Percentiles rank a stretch among this genome's conserved stretches.
Evolutionary conservation across 2,329 filamentous ascomycete genomes (phyloP).

Genomic region (Cytospora piceae): DNA sequence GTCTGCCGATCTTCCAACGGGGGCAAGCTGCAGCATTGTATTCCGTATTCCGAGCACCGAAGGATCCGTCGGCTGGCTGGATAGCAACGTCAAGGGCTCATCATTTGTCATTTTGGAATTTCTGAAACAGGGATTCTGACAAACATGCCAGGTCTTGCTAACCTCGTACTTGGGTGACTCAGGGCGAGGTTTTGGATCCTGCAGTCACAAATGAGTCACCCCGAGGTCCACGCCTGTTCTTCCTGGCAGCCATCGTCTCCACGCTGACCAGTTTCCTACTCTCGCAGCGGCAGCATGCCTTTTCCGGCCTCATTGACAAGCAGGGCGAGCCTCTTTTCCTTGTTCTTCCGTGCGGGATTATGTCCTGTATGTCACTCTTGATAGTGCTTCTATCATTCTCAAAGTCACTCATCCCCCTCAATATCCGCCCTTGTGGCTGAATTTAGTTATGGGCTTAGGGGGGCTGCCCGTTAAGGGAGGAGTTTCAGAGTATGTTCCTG

Average conservation of each 20-base stretch:
- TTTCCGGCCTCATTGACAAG: not conserved
- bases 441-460: not conserved
- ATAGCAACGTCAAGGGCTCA: not conserved
- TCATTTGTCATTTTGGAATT: constrained; percentile 8
- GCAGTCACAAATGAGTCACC: constrained; percentile 28
- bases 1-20: not conserved
- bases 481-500: not conserved
- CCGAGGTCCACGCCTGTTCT: constrained; percentile 3
- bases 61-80: constrained; percentile 25
- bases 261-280: not conserved
- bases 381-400: constrained; percentile 3
- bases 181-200: constrained; percentile 12
- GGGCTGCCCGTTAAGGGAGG: not conserved
- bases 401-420: constrained; percentile 6
- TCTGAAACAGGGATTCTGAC: not conserved
- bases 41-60: constrained; percentile 28
- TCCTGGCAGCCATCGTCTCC: not conserved
- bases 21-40: not conserved
- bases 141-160: constrained; percentile 1
- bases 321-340: not conserved
- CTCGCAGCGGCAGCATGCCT: not conserved
- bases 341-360: not conserved
- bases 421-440: not conserved
- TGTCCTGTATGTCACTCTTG: constrained; percentile 10
- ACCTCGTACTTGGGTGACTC: constrained; percentile 25